phyloP scores from a whole-genome alignment of 768 basidiomycete species.

The Macrolepiota fuliginosa region DNA sequence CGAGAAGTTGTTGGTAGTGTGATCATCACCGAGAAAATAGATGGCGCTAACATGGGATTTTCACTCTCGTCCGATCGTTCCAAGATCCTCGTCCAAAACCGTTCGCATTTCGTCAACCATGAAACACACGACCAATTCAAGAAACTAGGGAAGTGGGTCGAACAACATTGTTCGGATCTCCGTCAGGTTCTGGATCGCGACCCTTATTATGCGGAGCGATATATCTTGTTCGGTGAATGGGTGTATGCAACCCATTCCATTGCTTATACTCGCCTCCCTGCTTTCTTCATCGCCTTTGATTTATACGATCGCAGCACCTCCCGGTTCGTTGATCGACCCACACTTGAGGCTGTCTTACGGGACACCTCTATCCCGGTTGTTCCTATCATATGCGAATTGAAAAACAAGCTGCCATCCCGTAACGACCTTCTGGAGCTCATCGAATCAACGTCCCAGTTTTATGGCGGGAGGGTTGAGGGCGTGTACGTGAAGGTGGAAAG shows the following conservation, averaged over 20 bases:
- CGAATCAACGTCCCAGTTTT: constrained; percentile 39
- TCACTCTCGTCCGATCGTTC: constrained; percentile 47
- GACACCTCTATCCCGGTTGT: constrained; percentile 39
- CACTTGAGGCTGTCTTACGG: constrained; percentile 31
- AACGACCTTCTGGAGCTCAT: constrained; percentile 43
- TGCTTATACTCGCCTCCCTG: constrained; percentile 50
- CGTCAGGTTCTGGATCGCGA: constrained; percentile 42
- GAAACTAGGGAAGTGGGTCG: constrained; percentile 54
- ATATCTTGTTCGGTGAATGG: constrained; percentile 65
- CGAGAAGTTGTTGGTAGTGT: constrained; percentile 25
- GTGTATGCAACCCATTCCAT: constrained; percentile 61
- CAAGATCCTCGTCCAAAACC: constrained; percentile 55
- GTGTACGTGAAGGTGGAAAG: constrained; percentile 16
- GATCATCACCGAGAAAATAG: constrained; percentile 62
- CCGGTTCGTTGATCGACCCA: constrained; percentile 35
- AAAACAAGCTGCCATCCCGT: constrained; percentile 32
- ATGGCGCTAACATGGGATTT: constrained; percentile 69
- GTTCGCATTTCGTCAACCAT: constrained; percentile 57
- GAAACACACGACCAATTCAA: constrained; percentile 61
- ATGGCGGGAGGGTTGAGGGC: constrained; percentile 18
- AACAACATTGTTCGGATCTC: constrained; percentile 43
- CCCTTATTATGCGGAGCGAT: constrained; percentile 53
- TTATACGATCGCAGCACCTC: constrained; percentile 50
- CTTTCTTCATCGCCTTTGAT: constrained; percentile 58
- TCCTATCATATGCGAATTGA: constrained; percentile 42